These are phyloP conservation scores for Hericium alpestre DNA, from an alignment of 768 basidiomycete species.

Conservation along the genomic window DNA sequence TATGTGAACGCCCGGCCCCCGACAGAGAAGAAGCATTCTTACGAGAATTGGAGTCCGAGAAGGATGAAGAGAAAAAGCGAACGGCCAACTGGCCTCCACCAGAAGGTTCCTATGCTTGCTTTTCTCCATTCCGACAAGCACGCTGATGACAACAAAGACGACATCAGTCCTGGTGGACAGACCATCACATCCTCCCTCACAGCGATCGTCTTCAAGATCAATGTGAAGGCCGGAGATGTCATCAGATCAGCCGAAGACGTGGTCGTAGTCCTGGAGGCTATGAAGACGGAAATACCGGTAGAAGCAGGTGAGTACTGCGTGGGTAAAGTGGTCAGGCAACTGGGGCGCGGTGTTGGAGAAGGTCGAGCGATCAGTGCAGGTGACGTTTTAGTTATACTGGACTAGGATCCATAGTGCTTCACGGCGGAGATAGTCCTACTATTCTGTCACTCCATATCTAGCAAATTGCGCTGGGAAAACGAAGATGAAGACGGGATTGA, in stretches of 20 bases:
- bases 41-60: constrained; percentile 30
- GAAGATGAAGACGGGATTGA: no score
- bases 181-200: constrained; percentile 24
- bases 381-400: no score
- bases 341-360: no score
- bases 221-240: constrained; percentile 29
- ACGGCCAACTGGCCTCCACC: no score
- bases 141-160: constrained; percentile 2
- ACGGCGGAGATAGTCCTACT: no score
- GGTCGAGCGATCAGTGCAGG: no score
- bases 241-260: constrained; percentile 32
- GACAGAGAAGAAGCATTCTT: constrained; percentile 34
- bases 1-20: constrained; percentile 1
- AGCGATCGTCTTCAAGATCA: constrained; percentile 43
- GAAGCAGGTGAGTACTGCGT: constrained; percentile 33
- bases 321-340: constrained; percentile 20
- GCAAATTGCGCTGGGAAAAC: no score
- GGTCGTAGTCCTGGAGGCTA: constrained; percentile 46
- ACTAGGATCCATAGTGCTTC: no score
- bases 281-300: constrained; percentile 55
- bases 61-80: constrained; percentile 5
- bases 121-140: background rate
- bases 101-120: no score
- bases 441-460: no score
- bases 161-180: background rate